Base-by-base conservation (phyloP, 345 rosid genomes). In the Pistacia atlantica region DNA sequence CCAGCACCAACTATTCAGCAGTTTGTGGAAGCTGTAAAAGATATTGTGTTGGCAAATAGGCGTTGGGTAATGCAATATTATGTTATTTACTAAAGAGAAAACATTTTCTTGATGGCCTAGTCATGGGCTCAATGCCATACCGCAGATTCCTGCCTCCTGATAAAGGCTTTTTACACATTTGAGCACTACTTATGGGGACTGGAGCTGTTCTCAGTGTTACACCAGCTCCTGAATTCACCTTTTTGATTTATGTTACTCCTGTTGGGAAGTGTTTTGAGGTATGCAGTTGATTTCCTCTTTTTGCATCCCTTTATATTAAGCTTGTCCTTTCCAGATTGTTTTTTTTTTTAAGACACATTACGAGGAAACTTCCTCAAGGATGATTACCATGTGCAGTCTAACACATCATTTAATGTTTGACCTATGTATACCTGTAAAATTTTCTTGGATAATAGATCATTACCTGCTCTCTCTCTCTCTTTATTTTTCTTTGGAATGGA, bases 21-120 rank as follows among this genome's bases (percentile, higher is more conserved):
- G 71, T 84, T 84, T 78, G 67, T 78, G 75, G 77, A 81, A 69
- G 84, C 84, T 49, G 84, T 79, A 18, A 84, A 79, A 77, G 38
- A 22, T 57, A 76, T 81, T 31, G 81, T 72, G 9, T 71, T 46
- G 57, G 81, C 78, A 38, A 84, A 84, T 71, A 67, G 75, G 66
- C 54, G 68, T 18, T 79, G 87, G 87, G 87, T 79, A 81, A 79
- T 69, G 6, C 51, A 51, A 37, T 38, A 1, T 65, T 58, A 35
- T 64, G 37, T 38, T 75, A 45, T 45, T 60, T 78, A 33, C 73
- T 71, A 35, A 49, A n/a, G 55, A 20, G 55, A 60, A 67, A 45
- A 76, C 35, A 20, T 79, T 45, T 16, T 72, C 20, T 59, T 55
- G 54, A 8, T 67, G 22, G 14, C 67, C 31, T 16, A 20, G 22